A percentile compares a stretch with the other conserved stretches of the same genome.
phyloP scores from a whole-genome alignment of 2,329 filamentous ascomycete genomes.

The Sporothrix globosa region DNA sequence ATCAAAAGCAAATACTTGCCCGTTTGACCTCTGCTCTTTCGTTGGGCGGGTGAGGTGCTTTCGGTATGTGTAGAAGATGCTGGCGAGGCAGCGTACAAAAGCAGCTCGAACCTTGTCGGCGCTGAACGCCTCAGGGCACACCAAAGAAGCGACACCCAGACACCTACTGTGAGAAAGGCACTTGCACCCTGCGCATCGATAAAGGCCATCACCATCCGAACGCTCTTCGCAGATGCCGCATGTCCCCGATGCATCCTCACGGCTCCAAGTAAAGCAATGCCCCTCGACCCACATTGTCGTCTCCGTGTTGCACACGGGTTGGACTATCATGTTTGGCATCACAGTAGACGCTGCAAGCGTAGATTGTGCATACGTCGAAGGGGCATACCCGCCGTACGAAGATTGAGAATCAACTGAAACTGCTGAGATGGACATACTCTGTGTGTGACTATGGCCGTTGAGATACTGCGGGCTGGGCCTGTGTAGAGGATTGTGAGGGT shows the following conservation, averaged over 20 bases:
- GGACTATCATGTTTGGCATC: slow-evolving; percentile 81
- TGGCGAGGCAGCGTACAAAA: slow-evolving; percentile 68
- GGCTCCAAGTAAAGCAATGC: slow-evolving; percentile 72
- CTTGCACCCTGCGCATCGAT: slow-evolving; percentile 70
- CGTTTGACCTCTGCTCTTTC: slow-evolving; percentile 63
- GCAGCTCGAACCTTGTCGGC: slow-evolving; percentile 64
- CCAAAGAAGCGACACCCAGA: slow-evolving; percentile 64
- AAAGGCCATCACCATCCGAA: slow-evolving; percentile 71
- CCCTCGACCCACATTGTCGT: slow-evolving; percentile 83
- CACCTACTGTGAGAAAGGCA: slow-evolving; percentile 62
- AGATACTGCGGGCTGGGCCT: slow-evolving; percentile 76
- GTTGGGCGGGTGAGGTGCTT: slow-evolving; percentile 64
- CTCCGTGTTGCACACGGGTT: slow-evolving; percentile 77
- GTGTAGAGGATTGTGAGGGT: slow-evolving; percentile 68
- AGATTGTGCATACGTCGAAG: slow-evolving; percentile 83
- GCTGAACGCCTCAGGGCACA: slow-evolving; percentile 65
- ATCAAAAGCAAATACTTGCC: slow-evolving; percentile 66
- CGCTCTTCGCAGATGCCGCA: slow-evolving; percentile 79
- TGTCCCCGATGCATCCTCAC: slow-evolving; percentile 60
- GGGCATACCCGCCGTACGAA: slow-evolving; percentile 74
- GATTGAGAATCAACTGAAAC: slow-evolving; percentile 68
- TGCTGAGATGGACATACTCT: slow-evolving; percentile 62
- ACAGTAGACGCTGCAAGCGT: slow-evolving; percentile 82
- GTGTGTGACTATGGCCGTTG: slow-evolving; percentile 57
- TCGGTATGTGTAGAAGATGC: slow-evolving; percentile 67